Percentiles rank a stretch among this genome's conserved stretches.
Evolutionary conservation across 2,329 filamentous ascomycete species (phyloP).

Genomic region (Colletotrichum coccodes): DNA sequence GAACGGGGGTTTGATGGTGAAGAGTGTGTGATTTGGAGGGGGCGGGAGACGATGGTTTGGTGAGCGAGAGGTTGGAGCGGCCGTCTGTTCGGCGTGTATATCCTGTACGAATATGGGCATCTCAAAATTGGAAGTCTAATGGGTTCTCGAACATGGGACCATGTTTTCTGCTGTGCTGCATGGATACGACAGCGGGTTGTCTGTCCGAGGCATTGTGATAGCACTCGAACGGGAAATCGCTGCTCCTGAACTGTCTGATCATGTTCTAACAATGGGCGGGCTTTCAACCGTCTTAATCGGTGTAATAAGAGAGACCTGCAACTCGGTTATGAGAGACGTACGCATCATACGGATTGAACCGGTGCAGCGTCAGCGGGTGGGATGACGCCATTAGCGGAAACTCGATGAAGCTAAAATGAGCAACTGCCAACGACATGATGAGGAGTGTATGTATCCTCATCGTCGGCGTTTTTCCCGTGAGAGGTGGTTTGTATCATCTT

Average conservation of each 20-base stretch:
- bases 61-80: not conserved
- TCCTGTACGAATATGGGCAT: slow-evolving; percentile 33
- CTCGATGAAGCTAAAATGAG: no score
- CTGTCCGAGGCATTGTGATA: not conserved
- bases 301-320: no score
- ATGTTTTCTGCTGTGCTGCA: not conserved
- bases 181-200: not conserved
- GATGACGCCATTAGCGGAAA: no score
- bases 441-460: no score
- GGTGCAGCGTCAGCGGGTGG: no score
- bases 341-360: no score
- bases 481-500: no score
- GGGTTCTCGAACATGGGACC: not conserved
- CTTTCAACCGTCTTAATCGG: not conserved
- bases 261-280: no score
- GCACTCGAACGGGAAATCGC: not conserved
- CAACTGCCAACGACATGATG: no score
- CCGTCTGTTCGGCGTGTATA: slow-evolving; percentile 32
- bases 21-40: not conserved
- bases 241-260: no score
- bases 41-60: not conserved
- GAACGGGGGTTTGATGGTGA: not conserved
- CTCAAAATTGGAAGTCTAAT: slow-evolving; percentile 26
- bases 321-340: no score
- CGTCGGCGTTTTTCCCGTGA: not conserved